These are phyloP conservation scores for Aspergillus incahuasiensis DNA, from an alignment of 495 filamentous ascomycete genomes.

Conservation along the genomic window DNA sequence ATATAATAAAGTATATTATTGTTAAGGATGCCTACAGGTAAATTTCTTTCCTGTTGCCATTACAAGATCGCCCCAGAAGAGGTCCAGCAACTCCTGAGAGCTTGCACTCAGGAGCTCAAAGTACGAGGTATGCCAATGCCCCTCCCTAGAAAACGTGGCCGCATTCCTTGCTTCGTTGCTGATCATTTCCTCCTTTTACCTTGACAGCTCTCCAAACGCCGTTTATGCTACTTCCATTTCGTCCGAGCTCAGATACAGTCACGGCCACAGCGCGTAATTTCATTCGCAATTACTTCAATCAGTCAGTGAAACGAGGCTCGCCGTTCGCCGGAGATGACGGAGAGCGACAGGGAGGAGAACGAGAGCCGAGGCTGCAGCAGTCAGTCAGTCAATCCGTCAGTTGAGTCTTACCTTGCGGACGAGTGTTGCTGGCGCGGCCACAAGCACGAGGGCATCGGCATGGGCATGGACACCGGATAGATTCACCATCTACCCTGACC, in stretches of 20 bases:
- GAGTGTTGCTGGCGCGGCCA: too few relatives aligned
- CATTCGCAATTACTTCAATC: conserved; percentile 87
- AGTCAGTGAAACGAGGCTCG: conserved; percentile 37
- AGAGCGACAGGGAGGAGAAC: too few relatives aligned
- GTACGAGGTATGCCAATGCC: conserved; percentile 67
- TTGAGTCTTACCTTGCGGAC: too few relatives aligned
- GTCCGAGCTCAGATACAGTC: conserved; percentile 74
- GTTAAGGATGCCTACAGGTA: too few relatives aligned
- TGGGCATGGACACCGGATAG: too few relatives aligned
- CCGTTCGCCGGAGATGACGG: conserved; percentile 60
- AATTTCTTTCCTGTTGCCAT: too few relatives aligned
- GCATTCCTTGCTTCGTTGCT: conserved; percentile 29
- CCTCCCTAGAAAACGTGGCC: conserved; percentile 1
- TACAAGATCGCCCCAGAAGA: conserved; percentile 87
- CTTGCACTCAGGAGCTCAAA: conserved; percentile 88
- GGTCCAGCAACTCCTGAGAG: conserved; percentile 77
- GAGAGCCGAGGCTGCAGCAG: too few relatives aligned
- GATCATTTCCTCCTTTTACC: conserved; percentile 26
- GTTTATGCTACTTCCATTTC: conserved; percentile 92
- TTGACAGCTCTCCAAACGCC: conserved; percentile 75
- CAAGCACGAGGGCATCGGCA: too few relatives aligned
- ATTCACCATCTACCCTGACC: too few relatives aligned
- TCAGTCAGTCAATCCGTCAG: too few relatives aligned
- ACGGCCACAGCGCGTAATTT: conserved; percentile 84
- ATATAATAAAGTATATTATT: too few relatives aligned